Base-by-base conservation (phyloP, 164 flowering plant species). In the Pachysandra terminalis region DNA sequence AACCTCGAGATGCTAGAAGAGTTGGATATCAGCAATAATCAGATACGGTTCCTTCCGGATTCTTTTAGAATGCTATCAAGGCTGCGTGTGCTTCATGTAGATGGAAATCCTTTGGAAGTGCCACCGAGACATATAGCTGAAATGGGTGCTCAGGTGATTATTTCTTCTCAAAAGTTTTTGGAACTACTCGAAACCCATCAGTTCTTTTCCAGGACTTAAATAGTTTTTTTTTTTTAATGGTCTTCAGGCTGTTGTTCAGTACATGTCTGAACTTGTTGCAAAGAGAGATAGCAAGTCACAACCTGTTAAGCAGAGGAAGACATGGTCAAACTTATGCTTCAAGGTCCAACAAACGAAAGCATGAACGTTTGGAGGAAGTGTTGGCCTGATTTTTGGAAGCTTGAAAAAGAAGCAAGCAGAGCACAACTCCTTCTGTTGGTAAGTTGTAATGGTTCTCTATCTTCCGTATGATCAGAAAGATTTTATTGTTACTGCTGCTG, bases 11-110 rank as follows among this genome's bases (percentile, higher is more conserved):
- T 80, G 83, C 89, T 93, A 14, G 93, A 93, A 73, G 98, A 80
- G 75, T 71, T 93, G 82, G 90, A 92, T 75, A 89, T 90, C 35
- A 87, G 93, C 79, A 87, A 90, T 73, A 90, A 93, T 72, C 96
- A 93, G 80, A 90, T 93, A 73, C 75, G 86, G 41, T 54, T 78
- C 48, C 87, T 93, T 41, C 98, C 98, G 0, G 92, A 93, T 51
- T 85, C 96, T 17, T 90, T 93, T 49, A 75, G 86, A 69, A 78
- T 87, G 93, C 78, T 93, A 14, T 67, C 87, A 28, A 70, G 65
- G 17, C 60, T 93, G 9, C 83, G 83, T 9, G 81, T 84, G 37
- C 80, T 93, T 26, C 83, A 78, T 15, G 80, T 70, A 2, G 90
- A 90, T 51, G 85, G 85, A 77, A 93, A 87, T 79, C 98, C 98